Evolutionary conservation across 371 early-diverging fungal genomes (phyloP).

Genomic region (Blakeslea trispora): DNA sequence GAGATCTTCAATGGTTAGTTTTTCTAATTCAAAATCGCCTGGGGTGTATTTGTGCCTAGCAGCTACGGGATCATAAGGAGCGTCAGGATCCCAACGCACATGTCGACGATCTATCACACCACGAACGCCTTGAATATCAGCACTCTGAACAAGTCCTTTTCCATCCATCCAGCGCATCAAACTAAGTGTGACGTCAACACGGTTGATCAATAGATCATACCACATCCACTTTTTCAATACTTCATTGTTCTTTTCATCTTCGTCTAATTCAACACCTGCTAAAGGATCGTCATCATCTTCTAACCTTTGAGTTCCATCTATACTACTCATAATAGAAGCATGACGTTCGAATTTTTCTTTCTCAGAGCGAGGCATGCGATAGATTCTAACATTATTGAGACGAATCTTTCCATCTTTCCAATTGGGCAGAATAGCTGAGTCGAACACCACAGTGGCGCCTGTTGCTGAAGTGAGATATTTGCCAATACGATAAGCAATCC

Average conservation of each 20-base stretch:
- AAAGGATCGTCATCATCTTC: slow-evolving; percentile 37
- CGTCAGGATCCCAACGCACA: slow-evolving; percentile 77
- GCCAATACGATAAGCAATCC: slow-evolving; percentile 76
- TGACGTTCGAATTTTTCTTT: slow-evolving; percentile 32
- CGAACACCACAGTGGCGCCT: slow-evolving; percentile 85
- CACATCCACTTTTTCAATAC: slow-evolving; percentile 51
- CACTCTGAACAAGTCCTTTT: slow-evolving; percentile 85
- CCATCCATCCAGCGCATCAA: slow-evolving; percentile 93
- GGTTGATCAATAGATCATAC: slow-evolving; percentile 83
- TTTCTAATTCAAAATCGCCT: slow-evolving; percentile 87
- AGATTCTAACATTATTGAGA: slow-evolving; percentile 78
- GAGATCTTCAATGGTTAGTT: slow-evolving; percentile 56
- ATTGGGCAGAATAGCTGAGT: slow-evolving; percentile 85
- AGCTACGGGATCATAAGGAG: slow-evolving; percentile 63
- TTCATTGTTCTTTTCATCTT: slow-evolving; percentile 47
- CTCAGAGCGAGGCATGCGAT: slow-evolving; percentile 50
- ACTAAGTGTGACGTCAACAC: slow-evolving; percentile 84
- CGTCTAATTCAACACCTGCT: slow-evolving; percentile 43
- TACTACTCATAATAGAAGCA: slow-evolving; percentile 7
- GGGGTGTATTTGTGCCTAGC: slow-evolving; percentile 68
- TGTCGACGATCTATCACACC: slow-evolving; percentile 89
- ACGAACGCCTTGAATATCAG: slow-evolving; percentile 83
- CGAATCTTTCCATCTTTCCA: slow-evolving; percentile 92
- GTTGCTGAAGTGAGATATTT: slow-evolving; percentile 80
- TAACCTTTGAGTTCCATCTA: slow-evolving; percentile 7